Base-by-base conservation (phyloP, 202 grass and related monocot species). In the Schoenoplectus triqueter region DNA sequence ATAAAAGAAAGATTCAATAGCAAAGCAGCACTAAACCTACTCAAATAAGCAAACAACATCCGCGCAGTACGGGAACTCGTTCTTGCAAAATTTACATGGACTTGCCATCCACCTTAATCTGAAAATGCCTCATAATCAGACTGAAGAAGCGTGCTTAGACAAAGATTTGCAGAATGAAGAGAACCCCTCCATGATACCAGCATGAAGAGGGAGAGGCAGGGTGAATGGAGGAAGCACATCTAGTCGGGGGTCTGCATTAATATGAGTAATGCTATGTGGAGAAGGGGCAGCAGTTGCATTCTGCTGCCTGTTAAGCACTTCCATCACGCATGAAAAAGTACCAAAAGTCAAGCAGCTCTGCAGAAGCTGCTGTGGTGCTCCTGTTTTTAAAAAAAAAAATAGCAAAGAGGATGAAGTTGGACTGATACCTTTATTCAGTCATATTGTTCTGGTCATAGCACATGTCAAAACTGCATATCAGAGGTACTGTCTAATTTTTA, bases 271-370 rank as follows among this genome's bases (percentile, higher is more conserved):
- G 0, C 50, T 41, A 1, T 48, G 10, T 47, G 80, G 31, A 31
- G 31, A 59, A 39, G 86, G 73, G 15, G 79, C 21, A 11, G 92
- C 95, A 85, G 94, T 73, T 59, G 92, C 92, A 13, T 89, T 82
- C 69, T 97, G 95, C 78, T 94, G 90, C 80, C 94, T 97, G 70
- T 90, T 97, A 66, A 97, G 89, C 0, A 90, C 95, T 31, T 94
- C 95, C 86, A 94, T 93, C 49, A 97, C 82, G 45, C 88, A 94
- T 20, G 95, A 97, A 81, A 97, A 97, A 4, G 88, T 87, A 45
- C 90, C 90, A 3, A 97, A 97, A 63, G 92, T 94, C 20, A 89
- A 60, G 17, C 90, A 97, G 80, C 92, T 91, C 65, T 94, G 92
- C 67, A 97, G 86, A 88, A 97, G 87, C 64, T 91, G 82, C 55